Percentiles rank a stretch among this genome's conserved stretches.
Conservation (phyloP, 345 rosid genomes). For the Ailanthus altissimus region DNA sequence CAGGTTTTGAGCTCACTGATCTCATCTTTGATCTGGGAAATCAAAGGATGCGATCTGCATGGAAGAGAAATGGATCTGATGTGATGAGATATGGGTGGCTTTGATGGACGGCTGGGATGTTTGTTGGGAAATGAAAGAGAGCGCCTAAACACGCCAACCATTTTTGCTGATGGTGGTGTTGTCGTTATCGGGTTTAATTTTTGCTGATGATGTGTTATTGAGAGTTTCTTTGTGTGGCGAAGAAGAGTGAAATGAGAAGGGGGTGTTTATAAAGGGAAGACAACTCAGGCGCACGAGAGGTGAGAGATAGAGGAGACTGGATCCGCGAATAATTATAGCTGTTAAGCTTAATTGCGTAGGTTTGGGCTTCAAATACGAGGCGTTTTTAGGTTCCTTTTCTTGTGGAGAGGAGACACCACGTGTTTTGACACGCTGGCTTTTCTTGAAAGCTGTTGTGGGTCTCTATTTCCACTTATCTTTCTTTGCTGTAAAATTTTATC, state of each 20-base stretch:
- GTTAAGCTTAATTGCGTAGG: slow-evolving; percentile 18
- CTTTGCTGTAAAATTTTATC: neutral
- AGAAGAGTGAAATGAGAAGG: slow-evolving; percentile 5
- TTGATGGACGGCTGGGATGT: slow-evolving; percentile 34
- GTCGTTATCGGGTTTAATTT: neutral
- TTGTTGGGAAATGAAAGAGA: slow-evolving; percentile 62
- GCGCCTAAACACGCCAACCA: slow-evolving; percentile 56
- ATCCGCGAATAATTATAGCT: slow-evolving; percentile 32
- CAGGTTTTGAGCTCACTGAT: slow-evolving; percentile 34
- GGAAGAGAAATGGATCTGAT: slow-evolving; percentile 63
- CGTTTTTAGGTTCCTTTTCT: slow-evolving; percentile 22
- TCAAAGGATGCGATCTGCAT: slow-evolving; percentile 55
- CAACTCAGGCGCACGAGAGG: slow-evolving; percentile 32
- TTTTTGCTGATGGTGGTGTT: neutral
- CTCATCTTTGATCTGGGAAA: slow-evolving; percentile 46
- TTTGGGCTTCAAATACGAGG: slow-evolving; percentile 12
- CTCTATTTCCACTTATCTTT: neutral
- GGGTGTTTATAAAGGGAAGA: slow-evolving; percentile 15
- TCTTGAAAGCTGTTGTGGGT: neutral
- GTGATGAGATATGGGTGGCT: slow-evolving; percentile 48
- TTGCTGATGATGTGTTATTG: neutral
- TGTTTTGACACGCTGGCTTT: slow-evolving; percentile 28
- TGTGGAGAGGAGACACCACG: slow-evolving; percentile 29
- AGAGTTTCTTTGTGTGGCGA: neutral
- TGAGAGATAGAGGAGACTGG: slow-evolving; percentile 13